These are phyloP conservation scores for Myrmaecium sp. DNA, from an alignment of 2,329 filamentous ascomycete species.

Conservation along the genomic window DNA sequence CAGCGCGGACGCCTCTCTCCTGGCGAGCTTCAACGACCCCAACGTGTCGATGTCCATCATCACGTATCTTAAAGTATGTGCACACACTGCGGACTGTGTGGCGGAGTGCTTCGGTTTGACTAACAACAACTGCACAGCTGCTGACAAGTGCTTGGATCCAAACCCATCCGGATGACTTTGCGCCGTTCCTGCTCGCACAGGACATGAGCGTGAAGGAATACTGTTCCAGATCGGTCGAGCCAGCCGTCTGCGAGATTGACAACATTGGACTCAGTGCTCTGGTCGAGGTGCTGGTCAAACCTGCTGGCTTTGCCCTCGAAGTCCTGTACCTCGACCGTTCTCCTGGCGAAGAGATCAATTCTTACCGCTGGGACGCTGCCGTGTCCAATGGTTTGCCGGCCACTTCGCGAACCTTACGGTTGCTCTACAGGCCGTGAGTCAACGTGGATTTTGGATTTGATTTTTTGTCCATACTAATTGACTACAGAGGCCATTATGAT, in stretches of 20 bases:
- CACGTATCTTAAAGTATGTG: constrained; percentile 54
- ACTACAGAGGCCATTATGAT: constrained; percentile 67
- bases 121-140: constrained; percentile 32
- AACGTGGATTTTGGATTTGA: neutral
- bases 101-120: neutral
- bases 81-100: constrained; percentile 1
- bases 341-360: constrained; percentile 57
- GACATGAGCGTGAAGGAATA: constrained; percentile 48
- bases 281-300: constrained; percentile 62
- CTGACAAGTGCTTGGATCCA: constrained; percentile 77
- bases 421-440: constrained; percentile 50
- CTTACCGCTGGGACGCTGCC: constrained; percentile 42
- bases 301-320: constrained; percentile 63
- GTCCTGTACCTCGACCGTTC: constrained; percentile 86
- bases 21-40: constrained; percentile 57
- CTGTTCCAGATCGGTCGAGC: constrained; percentile 53
- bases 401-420: constrained; percentile 45
- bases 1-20: constrained; percentile 33
- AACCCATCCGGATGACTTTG: constrained; percentile 50
- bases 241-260: constrained; percentile 70
- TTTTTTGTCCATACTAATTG: constrained; percentile 9
- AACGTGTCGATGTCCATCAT: constrained; percentile 57
- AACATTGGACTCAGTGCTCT: constrained; percentile 69
- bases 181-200: constrained; percentile 44
- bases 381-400: constrained; percentile 26